Evolutionary conservation across 2,329 filamentous ascomycete genomes (phyloP), one percentile per base, ranked within the genome.

Genomic region (Fusarium subtropicale): DNA sequence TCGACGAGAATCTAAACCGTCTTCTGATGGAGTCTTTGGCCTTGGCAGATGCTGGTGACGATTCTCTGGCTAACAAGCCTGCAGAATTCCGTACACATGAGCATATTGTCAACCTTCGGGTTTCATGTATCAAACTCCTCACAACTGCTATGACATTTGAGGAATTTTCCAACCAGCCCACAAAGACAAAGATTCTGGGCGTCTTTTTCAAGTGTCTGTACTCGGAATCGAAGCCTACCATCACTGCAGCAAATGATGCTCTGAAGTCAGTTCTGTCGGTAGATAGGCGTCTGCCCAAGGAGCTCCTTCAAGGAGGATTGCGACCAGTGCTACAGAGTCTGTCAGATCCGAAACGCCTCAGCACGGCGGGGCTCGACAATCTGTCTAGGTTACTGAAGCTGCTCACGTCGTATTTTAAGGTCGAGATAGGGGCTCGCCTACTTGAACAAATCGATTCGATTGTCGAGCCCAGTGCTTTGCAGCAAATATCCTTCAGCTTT

Each of bases 191-290:
- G 75, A 97, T 98, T 48, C 94, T 99, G 20, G 90, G 92, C 0
- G 94, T 98, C 2, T 99, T 99, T 82, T 99, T 99, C 86, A 98
- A 97, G 76, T 97, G 93, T 38, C 84, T 99, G 2, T 99, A 99
- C 79, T 95, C 93, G 0, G 94, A 97, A 76, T 97, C 94, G 5
- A 90, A 92, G 47, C 92, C 94, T 41, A 97, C 97, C 4, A 97
- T 97, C 55, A 92, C 96, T 61, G 95, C 96, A 7, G 96, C 97
- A 9, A 97, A 97, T 76, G 90, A 93, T 66, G 95, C 95, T 5
- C 80, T 99, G 60, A 94, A 93, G 74, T 92, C 92, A 26, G 94
- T 98, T 11, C 86, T 99, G 8, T 90, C 91, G 4, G 92, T 96
- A 59, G 97, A 92, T 0, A 93, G 92, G 74, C 97, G 98, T 77